Percentiles rank a stretch among this genome's conserved stretches.
These are phyloP conservation scores for Aureobasidium mangrovei DNA, from an alignment of 2,329 filamentous ascomycete species.

Conservation along the genomic window DNA sequence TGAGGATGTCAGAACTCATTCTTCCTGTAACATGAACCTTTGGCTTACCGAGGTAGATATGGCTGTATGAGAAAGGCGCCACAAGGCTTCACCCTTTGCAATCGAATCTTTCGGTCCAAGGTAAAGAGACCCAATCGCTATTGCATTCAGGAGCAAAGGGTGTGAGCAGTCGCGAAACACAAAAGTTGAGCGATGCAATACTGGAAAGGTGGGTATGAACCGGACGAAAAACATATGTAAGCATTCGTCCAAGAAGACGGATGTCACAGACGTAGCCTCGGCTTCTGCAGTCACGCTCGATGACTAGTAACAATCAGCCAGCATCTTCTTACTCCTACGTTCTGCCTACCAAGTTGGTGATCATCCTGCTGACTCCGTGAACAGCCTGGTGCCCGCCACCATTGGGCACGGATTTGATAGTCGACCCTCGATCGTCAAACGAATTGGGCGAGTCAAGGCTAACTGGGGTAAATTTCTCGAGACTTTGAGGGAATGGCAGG, in stretches of 20 bases:
- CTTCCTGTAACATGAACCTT: not conserved
- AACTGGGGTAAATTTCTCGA: constrained; percentile 27
- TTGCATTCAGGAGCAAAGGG: constrained; percentile 36
- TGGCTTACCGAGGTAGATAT: constrained; percentile 31
- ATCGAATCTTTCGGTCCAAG: constrained; percentile 36
- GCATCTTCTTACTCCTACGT: not conserved
- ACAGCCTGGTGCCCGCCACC: constrained; percentile 37
- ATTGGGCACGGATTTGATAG: constrained; percentile 31
- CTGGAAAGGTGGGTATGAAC: constrained; percentile 39
- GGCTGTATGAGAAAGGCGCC: constrained; percentile 38
- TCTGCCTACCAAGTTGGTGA: constrained; percentile 32
- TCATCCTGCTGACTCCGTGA: constrained; percentile 38
- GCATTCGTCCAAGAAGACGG: constrained; percentile 39
- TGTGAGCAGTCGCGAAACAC: constrained; percentile 38
- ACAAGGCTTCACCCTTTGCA: constrained; percentile 37
- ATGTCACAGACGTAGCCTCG: constrained; percentile 36
- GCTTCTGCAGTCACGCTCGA: constrained; percentile 38
- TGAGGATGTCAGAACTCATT: not conserved
- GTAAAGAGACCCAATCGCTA: constrained; percentile 39
- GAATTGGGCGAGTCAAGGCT: constrained; percentile 17
- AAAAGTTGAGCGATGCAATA: constrained; percentile 38
- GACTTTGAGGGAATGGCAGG: constrained; percentile 29
- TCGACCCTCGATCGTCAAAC: constrained; percentile 30
- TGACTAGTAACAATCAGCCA: constrained; percentile 23
- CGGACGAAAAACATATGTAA: constrained; percentile 41